Evolutionary conservation across 176 grass and related monocot genomes (phyloP), one percentile per base, ranked within the genome.

Genomic region (Pharus latifolius): DNA sequence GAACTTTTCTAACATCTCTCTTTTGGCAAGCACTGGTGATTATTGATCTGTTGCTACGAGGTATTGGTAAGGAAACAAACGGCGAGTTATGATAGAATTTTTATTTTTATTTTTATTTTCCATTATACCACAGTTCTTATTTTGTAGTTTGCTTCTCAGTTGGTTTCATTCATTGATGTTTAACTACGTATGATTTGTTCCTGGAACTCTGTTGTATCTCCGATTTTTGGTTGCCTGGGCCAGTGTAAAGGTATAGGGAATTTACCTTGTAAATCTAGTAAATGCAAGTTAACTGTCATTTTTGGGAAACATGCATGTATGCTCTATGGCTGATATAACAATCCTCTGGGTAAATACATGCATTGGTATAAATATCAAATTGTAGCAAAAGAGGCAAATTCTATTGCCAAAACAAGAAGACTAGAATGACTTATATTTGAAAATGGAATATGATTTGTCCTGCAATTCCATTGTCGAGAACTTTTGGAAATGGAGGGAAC

Each of bases 1-100:
- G 79, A 81, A 13, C 69, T 81, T 22, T 74, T 81, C 60, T 81
- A 49, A 47, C 20, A 16, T 35, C 14, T 70, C 56, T 59, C 34
- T 30, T 60, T 34, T 49, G 45, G 42, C 7, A 60, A 58, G 7
- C 12, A 46, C 0, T 60, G 11, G 44, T 46, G 27, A 46, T 22
- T 5, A 3, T 19, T 27, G 40, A 23, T 55, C 50, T 8, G 56
- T 31, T 0, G 9, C 50, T 41, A 34, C 6, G 16, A 72, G 40
- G 45, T 52, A 63, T 3, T 20, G 22, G 22, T 16, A 50, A 63
- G 45, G 33, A 63, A 32, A 40, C 30, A 37, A 49, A 30, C 42
- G 20, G 31, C 10, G 1, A 53, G 32, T 20, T 63, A 56, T 45
- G 60, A 25, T 65, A 55, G 17, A 54, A 19, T 27, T 30, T 55